Conservation (phyloP, 805 yeast genomes). For the Isabelozyma gotoi region DNA sequence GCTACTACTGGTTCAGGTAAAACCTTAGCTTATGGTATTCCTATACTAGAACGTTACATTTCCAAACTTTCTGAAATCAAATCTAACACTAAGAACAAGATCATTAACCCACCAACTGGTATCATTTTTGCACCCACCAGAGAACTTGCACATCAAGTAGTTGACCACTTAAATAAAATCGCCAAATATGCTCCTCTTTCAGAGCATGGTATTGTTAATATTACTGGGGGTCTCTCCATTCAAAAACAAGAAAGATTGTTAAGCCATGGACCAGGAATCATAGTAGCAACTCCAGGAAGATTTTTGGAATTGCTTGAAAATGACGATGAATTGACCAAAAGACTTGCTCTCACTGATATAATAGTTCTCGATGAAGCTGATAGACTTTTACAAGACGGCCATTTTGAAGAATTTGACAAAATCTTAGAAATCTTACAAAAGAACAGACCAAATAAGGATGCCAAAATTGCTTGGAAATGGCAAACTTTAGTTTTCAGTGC, state of each 20-base stretch:
- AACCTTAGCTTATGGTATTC: slow-evolving; percentile 92
- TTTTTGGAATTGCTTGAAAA: slow-evolving; percentile 78
- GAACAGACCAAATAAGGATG: slow-evolving; percentile 42
- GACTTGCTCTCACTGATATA: slow-evolving; percentile 47
- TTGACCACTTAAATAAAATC: slow-evolving; percentile 65
- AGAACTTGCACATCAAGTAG: slow-evolving; percentile 93
- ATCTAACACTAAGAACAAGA: slow-evolving; percentile 15
- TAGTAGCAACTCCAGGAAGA: slow-evolving; percentile 96
- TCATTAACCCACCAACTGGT: slow-evolving; percentile 56
- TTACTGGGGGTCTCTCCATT: slow-evolving; percentile 94
- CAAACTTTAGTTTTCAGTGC: slow-evolving; percentile 96
- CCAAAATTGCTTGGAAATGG: slow-evolving; percentile 42
- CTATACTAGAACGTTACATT: slow-evolving; percentile 71
- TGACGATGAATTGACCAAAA: slow-evolving; percentile 41
- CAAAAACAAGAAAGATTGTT: slow-evolving; percentile 88
- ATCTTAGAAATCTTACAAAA: slow-evolving; percentile 64
- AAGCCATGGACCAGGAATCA: slow-evolving; percentile 68
- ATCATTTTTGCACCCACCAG: slow-evolving; percentile 92
- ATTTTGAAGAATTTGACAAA: slow-evolving; percentile 85
- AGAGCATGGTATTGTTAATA: slow-evolving; percentile 60
- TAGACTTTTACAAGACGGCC: slow-evolving; percentile 91
- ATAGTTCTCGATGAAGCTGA: slow-evolving; percentile 94
- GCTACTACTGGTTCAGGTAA: slow-evolving; percentile 99
- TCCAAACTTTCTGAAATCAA: slow-evolving; percentile 16
- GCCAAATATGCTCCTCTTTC: slow-evolving; percentile 53